Evolutionary conservation across 2,329 filamentous ascomycete species (phyloP), one percentile per base, ranked within the genome.

Genomic region (Arachnomyces sp.): DNA sequence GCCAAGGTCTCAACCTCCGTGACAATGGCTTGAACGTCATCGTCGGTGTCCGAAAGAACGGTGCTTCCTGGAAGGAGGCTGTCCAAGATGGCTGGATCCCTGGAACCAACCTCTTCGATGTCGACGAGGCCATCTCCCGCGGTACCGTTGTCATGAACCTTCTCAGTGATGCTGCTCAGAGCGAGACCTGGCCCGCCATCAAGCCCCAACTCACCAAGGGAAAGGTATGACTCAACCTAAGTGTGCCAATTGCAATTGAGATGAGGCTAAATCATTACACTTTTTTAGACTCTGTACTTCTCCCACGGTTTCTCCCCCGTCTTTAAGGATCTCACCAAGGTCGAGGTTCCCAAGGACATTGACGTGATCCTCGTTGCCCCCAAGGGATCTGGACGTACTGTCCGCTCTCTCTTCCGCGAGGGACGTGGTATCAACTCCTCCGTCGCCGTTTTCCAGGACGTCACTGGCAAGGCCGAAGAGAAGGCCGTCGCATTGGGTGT

Each of bases 11-110:
- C 50, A 98, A 98, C 81, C 84, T 98, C 66, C 90, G 92, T 71
- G 92, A 98, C 80, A 95, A 98, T 74, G 92, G 92, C 66, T 79
- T 98, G 57, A 96, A 96, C 70, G 92, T 98, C 72, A 95, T 98
- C 64, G 78, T 98, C 59, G 92, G 92, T 77, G 92, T 98, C 64
- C 85, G 92, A 64, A 96, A 96, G 83, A 83, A 92, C 70, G 92
- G 92, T 66, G 81, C 89, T 66, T 96, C 92, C 57, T 98, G 92
- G 92, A 88, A 94, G 73, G 92, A 98, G 68, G 92, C 92, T 58
- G 68, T 86, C 62, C 81, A 94, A 72, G 92, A 98, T 71, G 92
- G 92, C 72, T 98, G 92, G 92, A 82, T 96, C 43, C 83, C 87
- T 61, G 92, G 89, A 70, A 94, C 90, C 79, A 98, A 95, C 81